Evolutionary conservation across 2,329 filamentous ascomycete genomes (phyloP).

Genomic region (Pseudofabraea citricarpa): DNA sequence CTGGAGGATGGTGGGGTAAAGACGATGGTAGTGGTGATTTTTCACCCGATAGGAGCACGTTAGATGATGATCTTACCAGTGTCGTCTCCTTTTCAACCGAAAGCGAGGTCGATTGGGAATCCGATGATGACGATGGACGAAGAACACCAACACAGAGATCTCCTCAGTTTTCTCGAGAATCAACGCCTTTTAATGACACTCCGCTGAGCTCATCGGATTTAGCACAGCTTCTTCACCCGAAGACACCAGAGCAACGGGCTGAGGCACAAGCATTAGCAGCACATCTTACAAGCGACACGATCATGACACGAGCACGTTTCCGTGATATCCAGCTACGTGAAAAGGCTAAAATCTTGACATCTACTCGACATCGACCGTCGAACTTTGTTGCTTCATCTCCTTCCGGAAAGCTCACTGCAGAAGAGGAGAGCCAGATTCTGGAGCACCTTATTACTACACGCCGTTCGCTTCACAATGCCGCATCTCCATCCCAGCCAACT

Average conservation of each 20-base stretch:
- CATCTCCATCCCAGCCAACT: constrained; percentile 16
- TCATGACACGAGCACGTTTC: constrained; percentile 80
- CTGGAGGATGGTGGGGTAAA: constrained; percentile 79
- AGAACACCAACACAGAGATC: constrained; percentile 71
- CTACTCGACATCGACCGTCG: constrained; percentile 33
- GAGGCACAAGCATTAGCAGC: constrained; percentile 79
- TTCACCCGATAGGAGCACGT: constrained; percentile 45
- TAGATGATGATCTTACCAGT: constrained; percentile 73
- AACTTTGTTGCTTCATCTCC: constrained; percentile 22
- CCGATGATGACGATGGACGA: constrained; percentile 42
- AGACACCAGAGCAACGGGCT: constrained; percentile 69
- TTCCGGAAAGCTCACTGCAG: constrained; percentile 41
- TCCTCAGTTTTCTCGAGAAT: constrained; percentile 46
- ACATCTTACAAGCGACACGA: constrained; percentile 65
- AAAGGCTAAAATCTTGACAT: constrained; percentile 62
- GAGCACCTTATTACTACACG: constrained; percentile 51
- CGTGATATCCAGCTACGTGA: constrained; percentile 62
- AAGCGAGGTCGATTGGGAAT: constrained; percentile 44
- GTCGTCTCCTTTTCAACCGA: constrained; percentile 56
- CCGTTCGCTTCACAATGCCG: constrained; percentile 15
- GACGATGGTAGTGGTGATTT: constrained; percentile 80
- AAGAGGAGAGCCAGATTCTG: constrained; percentile 56
- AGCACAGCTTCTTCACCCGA: constrained; percentile 76
- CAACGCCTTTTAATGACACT: constrained; percentile 55
- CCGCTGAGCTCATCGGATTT: constrained; percentile 65